Evolutionary conservation across 345 rosid species (phyloP), one percentile per base, ranked within the genome.

Genomic region (Hibiscus syriacus): DNA sequence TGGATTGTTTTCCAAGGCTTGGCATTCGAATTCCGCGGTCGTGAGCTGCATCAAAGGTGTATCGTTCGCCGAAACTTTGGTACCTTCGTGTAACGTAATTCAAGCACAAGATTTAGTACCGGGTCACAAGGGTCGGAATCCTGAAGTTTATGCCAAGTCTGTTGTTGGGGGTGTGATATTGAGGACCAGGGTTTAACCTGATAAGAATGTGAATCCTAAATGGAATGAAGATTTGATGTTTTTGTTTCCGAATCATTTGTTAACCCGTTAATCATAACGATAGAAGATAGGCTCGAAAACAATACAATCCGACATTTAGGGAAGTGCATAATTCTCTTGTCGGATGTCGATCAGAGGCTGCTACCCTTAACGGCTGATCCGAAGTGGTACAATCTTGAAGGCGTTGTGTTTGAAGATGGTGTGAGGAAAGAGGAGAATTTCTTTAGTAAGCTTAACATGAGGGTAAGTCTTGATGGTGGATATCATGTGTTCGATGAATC

Each of bases 21-120:
- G 86, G 84, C 79, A 72, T 64, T 74, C 77, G 0, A 84, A 80
- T 76, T 74, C 82, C 0, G 75, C 80, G 0, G 16, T 70, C 48
- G 81, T 74, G 39, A 67, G 80, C 34, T 63, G 66, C 14, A 78
- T 66, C 82, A 0, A 80, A 80, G 63, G 79, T 72, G 3, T 84
- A 84, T 71, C 55, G 70, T 27, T 76, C 78, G 0, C 84, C 79
- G 41, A 74, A 55, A 48, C 88, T 82, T 53, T 82, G 85, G 86
- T 82, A n/a, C 22, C 53, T 48, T 48, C 53, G 53, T n/a, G 53
- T 48, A 17, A 48, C 7, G 53, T 48, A 8, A 48, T 48, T 48
- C 23, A 48, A 48, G 53, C 53, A 48, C 53, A 3, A n/a, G 22
- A 48, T 48, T 48, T 48, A 48, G 53, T 48, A 22, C 22, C 20